Evolutionary conservation across 768 basidiomycete genomes (phyloP), one percentile per base, ranked within the genome.

Genomic region (Kwoniella shandongensis): DNA sequence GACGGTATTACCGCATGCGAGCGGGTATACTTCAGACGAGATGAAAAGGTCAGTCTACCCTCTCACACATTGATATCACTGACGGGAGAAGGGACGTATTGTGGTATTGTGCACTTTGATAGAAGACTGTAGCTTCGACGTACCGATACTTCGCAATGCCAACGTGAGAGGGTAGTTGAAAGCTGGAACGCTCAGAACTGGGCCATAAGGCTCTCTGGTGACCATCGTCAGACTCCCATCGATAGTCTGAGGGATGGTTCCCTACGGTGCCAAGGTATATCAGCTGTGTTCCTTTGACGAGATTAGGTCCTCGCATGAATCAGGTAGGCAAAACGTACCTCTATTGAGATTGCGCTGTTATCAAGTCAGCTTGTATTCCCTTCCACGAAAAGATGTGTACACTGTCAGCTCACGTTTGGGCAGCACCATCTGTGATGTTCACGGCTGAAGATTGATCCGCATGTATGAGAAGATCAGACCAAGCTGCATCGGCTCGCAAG

Each of bases 1-100:
- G 42, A 75, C 73, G 3, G 76, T 71, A 64, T 80, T 80, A 0
- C 79, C 79, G 20, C 75, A 76, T 52, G 77, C 75, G 29, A 80
- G 62, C 17, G 79, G 77, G 51, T 76, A 72, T 1, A 75, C 69
- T 70, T 26, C 13, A 6, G 17, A 27, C 20, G 12, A 2, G 15
- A 30, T 48, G 41, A 61, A 52, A 11, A 29, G 17, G 27, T 18
- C 7, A 49, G 23, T 25, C 29, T 23, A 35, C 29, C 36, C n/a
- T n/a, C n/a, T n/a, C n/a, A n/a, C n/a, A n/a, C n/a, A n/a, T n/a
- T n/a, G n/a, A n/a, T n/a, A n/a, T n/a, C n/a, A n/a, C n/a, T n/a
- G n/a, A n/a, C n/a, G n/a, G n/a, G n/a, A n/a, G n/a, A n/a, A n/a
- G n/a, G n/a, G n/a, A n/a, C n/a, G n/a, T n/a, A n/a, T n/a, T n/a